phyloP scores from a whole-genome alignment of 2,329 filamentous ascomycete genomes.

The Arachnopeziza araneosa region DNA sequence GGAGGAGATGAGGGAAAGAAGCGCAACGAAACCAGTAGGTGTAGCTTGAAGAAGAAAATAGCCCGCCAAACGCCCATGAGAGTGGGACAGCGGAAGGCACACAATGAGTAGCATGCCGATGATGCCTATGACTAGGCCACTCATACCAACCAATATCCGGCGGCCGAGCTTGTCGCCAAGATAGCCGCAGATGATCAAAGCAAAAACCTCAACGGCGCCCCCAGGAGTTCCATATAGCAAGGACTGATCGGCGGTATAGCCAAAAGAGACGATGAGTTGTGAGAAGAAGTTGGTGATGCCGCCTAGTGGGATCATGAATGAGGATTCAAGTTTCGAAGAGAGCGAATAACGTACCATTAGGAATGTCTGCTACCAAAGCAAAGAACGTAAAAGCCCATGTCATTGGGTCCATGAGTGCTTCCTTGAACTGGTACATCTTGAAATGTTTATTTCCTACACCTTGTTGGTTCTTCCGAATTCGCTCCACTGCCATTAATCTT shows the following conservation, averaged over 20 bases:
- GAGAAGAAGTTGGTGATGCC: conserved; percentile 55
- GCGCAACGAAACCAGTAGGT: conserved; percentile 41
- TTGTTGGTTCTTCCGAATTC: conserved; percentile 51
- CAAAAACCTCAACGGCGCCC: conserved; percentile 26
- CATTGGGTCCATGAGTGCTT: conserved; percentile 35
- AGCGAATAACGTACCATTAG: conserved; percentile 21
- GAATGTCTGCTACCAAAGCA: conserved; percentile 33
- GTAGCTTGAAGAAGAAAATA: conserved; percentile 48
- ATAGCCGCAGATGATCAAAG: conserved; percentile 23
- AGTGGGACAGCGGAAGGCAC: conserved; percentile 32
- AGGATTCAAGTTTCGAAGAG: neutral
- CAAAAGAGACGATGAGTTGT: conserved; percentile 48
- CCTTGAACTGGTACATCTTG: conserved; percentile 45
- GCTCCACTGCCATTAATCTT: conserved; percentile 38
- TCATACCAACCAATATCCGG: conserved; percentile 29
- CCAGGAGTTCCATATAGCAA: conserved; percentile 27
- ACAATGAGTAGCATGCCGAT: conserved; percentile 32
- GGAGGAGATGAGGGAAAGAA: conserved; percentile 34
- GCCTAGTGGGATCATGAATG: conserved; percentile 24
- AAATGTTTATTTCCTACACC: conserved; percentile 51
- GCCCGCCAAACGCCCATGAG: conserved; percentile 33
- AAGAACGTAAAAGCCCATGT: conserved; percentile 38
- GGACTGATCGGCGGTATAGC: conserved; percentile 29
- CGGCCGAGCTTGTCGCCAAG: conserved; percentile 24
- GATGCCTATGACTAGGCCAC: conserved; percentile 32